phyloP scores from a whole-genome alignment of 768 basidiomycete genomes.

The Russula brevipes region DNA sequence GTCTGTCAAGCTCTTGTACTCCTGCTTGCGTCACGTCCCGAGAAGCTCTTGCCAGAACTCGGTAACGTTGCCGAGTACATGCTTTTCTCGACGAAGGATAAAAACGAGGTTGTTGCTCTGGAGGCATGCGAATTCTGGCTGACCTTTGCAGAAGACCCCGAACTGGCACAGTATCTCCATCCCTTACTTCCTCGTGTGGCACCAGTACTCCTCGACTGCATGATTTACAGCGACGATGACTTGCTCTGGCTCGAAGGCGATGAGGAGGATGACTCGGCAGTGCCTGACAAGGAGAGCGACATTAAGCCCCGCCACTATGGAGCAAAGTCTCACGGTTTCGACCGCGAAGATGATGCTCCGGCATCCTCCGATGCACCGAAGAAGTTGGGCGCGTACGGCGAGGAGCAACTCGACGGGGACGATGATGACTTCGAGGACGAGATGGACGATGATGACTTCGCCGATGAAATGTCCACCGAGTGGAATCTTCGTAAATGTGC shows the following conservation, averaged over 20 bases:
- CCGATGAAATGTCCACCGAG: constrained; percentile 94
- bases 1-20: constrained; percentile 95
- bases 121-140: constrained; percentile 99
- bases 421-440: constrained; percentile 74
- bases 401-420: constrained; percentile 78
- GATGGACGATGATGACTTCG: constrained; percentile 85
- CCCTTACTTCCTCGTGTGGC: constrained; percentile 89
- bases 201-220: constrained; percentile 92
- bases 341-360: constrained; percentile 50
- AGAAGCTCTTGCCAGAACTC: constrained; percentile 97
- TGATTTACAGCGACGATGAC: constrained; percentile 96
- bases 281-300: constrained; percentile 91
- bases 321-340: constrained; percentile 76
- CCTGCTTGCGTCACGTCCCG: constrained; percentile 87
- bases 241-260: constrained; percentile 92
- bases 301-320: constrained; percentile 96
- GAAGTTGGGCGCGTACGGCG: constrained; percentile 61
- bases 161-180: constrained; percentile 75
- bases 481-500: constrained; percentile 99
- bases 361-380: constrained; percentile 28
- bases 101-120: constrained; percentile 91
- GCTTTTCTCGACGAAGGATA: constrained; percentile 97
- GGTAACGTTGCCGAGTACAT: constrained; percentile 95
- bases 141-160: constrained; percentile 94
- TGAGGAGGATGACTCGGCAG: constrained; percentile 74